Conservation (phyloP, 768 basidiomycete species). For the Hygrophorus pudorinus region DNA sequence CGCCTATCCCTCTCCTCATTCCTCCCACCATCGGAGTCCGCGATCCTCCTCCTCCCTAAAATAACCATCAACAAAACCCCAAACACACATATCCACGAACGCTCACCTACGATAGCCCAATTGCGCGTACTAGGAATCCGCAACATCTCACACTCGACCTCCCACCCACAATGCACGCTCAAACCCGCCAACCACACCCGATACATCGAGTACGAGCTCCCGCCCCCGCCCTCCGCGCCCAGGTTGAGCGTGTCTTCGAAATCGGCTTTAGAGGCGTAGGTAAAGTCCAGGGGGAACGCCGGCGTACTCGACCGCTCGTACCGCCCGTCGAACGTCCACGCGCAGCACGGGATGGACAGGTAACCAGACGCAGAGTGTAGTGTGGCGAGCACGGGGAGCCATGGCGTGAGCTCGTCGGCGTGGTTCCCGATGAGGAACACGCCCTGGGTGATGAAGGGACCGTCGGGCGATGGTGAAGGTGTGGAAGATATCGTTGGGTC, state of each 20-base stretch:
- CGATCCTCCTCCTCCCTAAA: constrained; percentile 22
- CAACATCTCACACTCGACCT: constrained; percentile 75
- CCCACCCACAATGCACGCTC: constrained; percentile 72
- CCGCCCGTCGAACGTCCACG: constrained; percentile 67
- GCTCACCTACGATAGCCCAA: constrained; percentile 83
- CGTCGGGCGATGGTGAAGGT: constrained; percentile 1
- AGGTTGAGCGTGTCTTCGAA: constrained; percentile 40
- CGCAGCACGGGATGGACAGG: constrained; percentile 83
- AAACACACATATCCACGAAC: background rate
- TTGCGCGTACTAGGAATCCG: constrained; percentile 91
- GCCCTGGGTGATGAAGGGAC: constrained; percentile 27
- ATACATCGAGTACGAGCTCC: constrained; percentile 73
- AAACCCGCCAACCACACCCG: constrained; percentile 77
- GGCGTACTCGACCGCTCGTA: constrained; percentile 42
- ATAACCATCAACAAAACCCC: background rate
- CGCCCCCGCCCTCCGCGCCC: constrained; percentile 49
- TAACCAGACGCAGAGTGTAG: constrained; percentile 53
- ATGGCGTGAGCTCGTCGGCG: constrained; percentile 93
- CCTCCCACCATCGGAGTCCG: constrained; percentile 12
- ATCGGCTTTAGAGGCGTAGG: constrained; percentile 10
- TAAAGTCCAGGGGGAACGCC: constrained; percentile 15
- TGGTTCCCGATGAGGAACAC: constrained; percentile 90
- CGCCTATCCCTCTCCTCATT: constrained; percentile 20
- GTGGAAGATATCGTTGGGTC: constrained; percentile 57
- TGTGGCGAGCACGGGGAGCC: constrained; percentile 78